Percentiles rank a stretch among this genome's conserved stretches.
Conservation (phyloP, 805 yeast species). For the Torulaspora franciscae region DNA sequence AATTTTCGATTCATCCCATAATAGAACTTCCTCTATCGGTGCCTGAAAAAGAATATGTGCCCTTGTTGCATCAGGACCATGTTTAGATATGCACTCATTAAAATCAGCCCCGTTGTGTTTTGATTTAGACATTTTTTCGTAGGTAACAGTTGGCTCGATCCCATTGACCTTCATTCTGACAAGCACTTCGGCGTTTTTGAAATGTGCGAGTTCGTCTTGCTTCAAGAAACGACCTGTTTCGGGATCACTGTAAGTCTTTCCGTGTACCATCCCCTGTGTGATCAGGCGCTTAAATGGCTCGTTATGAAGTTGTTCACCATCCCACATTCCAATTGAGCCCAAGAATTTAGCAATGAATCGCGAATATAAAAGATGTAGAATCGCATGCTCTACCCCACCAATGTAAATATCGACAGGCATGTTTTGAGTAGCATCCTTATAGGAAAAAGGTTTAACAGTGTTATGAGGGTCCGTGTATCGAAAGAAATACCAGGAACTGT, state of each 20-base stretch:
- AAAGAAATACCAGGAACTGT: conserved; percentile 94
- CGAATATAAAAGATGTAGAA: conserved; percentile 80
- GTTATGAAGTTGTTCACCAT: conserved; percentile 49
- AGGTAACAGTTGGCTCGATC: conserved; percentile 49
- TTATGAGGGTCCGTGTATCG: conserved; percentile 77
- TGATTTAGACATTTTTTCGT: conserved; percentile 95
- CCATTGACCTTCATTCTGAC: conserved; percentile 46
- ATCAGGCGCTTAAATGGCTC: conserved; percentile 81
- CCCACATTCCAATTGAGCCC: conserved; percentile 62
- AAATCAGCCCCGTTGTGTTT: conserved; percentile 95
- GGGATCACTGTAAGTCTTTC: conserved; percentile 75
- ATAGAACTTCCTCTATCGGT: conserved; percentile 72
- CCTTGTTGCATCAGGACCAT: conserved; percentile 92
- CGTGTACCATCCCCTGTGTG: conserved; percentile 98
- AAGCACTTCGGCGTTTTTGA: conserved; percentile 39
- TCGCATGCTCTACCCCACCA: conserved; percentile 97
- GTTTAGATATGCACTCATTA: conserved; percentile 57
- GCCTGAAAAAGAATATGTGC: conserved; percentile 93
- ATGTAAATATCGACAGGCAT: conserved; percentile 88
- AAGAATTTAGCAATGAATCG: conserved; percentile 82
- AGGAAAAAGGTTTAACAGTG: conserved; percentile 46
- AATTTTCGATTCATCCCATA: conserved; percentile 88
- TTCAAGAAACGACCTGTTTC: conserved; percentile 66
- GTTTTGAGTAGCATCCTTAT: conserved; percentile 43
- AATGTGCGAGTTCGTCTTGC: conserved; percentile 62